These are phyloP conservation scores for Diaporthe destruens DNA, from an alignment of 2,329 filamentous ascomycete genomes.

Conservation along the genomic window DNA sequence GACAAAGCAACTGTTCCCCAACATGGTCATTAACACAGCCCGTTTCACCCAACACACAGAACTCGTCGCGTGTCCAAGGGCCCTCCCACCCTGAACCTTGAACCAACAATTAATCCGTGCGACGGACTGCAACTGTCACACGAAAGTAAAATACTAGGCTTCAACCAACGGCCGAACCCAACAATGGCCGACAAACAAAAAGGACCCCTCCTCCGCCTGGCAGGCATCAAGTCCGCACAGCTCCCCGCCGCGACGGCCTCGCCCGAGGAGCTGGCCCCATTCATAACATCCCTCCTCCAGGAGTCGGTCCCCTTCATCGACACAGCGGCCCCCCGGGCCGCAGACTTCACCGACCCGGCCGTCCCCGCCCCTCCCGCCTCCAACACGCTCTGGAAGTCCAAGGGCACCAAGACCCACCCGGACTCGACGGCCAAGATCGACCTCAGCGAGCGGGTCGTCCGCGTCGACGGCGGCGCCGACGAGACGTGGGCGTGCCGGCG, in stretches of 20 bases:
- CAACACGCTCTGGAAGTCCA: conserved; percentile 52
- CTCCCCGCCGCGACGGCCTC: conserved; percentile 59
- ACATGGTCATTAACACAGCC: conserved; percentile 7
- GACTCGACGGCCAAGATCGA: conserved; percentile 65
- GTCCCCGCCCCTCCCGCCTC: conserved; percentile 22
- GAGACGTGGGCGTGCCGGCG: conserved; percentile 76
- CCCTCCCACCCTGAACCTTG: neutral
- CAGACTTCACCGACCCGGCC: conserved; percentile 45
- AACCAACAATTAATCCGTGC: too few relatives aligned
- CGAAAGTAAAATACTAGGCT: neutral
- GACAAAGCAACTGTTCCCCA: conserved; percentile 4
- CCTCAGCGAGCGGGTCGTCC: conserved; percentile 64
- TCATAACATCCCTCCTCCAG: conserved; percentile 66
- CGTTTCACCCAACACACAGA: neutral
- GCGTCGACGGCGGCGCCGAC: conserved; percentile 47
- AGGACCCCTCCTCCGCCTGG: conserved; percentile 64
- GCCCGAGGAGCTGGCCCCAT: conserved; percentile 59
- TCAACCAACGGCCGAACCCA: neutral
- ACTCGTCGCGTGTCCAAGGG: neutral
- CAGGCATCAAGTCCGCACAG: conserved; percentile 62
- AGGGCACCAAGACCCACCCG: conserved; percentile 59
- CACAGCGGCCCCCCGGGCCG: conserved; percentile 59
- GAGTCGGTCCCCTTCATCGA: conserved; percentile 72
- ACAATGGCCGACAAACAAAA: conserved; percentile 1
- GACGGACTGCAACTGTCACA: neutral